Evolutionary conservation across 164 flowering plant genomes (phyloP).

Genomic region (Magnolia sinica): DNA sequence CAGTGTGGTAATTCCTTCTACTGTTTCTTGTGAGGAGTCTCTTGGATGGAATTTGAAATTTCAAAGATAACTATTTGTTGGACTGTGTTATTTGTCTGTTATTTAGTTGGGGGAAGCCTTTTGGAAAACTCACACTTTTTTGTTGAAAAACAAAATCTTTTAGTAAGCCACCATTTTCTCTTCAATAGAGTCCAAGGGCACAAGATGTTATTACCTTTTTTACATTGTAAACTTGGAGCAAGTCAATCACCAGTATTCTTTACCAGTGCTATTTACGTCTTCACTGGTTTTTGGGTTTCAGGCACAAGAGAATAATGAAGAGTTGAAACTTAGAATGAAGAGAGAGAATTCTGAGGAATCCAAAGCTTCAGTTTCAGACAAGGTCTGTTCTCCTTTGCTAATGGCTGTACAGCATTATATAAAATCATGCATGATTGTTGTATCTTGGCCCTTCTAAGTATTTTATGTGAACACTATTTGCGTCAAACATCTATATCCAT

Average conservation of each 20-base stretch:
- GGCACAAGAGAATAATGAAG: constrained; percentile 76
- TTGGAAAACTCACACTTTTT: too few relatives aligned
- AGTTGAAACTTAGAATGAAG: constrained; percentile 49
- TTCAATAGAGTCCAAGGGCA: not conserved
- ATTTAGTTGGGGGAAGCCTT: too few relatives aligned
- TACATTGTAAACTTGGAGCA: not conserved
- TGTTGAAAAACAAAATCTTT: too few relatives aligned
- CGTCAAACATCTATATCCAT: too few relatives aligned
- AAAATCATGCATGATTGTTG: not conserved
- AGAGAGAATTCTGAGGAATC: constrained; percentile 48
- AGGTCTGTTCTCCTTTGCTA: constrained; percentile 31
- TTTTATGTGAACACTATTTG: too few relatives aligned
- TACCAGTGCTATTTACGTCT: too few relatives aligned
- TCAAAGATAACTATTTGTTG: not conserved
- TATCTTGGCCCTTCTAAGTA: too few relatives aligned
- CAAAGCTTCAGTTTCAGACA: constrained; percentile 47
- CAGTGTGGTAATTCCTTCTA: not conserved
- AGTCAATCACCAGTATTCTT: too few relatives aligned
- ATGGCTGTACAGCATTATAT: not conserved
- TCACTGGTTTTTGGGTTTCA: constrained; percentile 22
- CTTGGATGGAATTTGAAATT: not conserved
- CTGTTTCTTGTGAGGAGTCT: not conserved
- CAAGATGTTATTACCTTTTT: not conserved
- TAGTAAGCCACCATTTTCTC: not conserved
- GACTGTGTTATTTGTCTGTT: too few relatives aligned